Base-by-base conservation (phyloP, 495 filamentous ascomycete species). In the Extremus antarcticus region DNA sequence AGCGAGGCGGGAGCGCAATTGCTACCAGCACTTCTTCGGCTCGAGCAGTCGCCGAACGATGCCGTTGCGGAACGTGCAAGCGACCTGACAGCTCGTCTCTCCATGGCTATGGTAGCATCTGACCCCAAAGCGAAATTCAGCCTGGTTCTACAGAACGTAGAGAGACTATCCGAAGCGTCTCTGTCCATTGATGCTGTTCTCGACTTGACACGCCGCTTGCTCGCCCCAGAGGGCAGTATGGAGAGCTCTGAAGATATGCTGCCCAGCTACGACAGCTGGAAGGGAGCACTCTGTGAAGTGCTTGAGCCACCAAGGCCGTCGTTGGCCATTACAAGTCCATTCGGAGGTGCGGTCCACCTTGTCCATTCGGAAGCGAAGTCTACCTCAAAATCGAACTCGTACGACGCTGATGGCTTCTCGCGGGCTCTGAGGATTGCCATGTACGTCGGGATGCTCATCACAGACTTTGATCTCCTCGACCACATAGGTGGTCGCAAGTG, bases 261-360 rank as follows among this genome's bases (percentile, higher is more conserved):
- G 21, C 59, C 59, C 24, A 43, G 20, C 25, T 9, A 48, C 7
- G 32, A 39, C 16, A 21, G 22, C 3, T 62, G 59, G 59, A 50
- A 15, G 25, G 25, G 25, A 11, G 23, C 59, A 2, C 9, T 62
- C 2, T 7, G 10, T 10, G 51, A 43, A 17, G 23, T 46, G 2
- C 23, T 55, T 7, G 38, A 40, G 24, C 13, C 25, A 11, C 55
- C 55, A 11, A 49, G 43, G 16, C 51, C 51, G 2, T 50, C 59
- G 3, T 51, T 62, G 1, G 78, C 87, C 9, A 76, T 94, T 8
- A 86, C 84, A 3, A 87, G 81, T 63, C 75, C 78, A 10, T 67
- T 95, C 20, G 79, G 78, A 4, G 87, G 87, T 15, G 76, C 77
- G 11, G 79, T 90, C 25, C 81, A 86, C 58, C 67, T 96, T 3